A percentile compares a stretch with the other conserved stretches of the same genome.
Conservation (phyloP, 78 protist genomes). For the Chrysochromulina tobinii region DNA sequence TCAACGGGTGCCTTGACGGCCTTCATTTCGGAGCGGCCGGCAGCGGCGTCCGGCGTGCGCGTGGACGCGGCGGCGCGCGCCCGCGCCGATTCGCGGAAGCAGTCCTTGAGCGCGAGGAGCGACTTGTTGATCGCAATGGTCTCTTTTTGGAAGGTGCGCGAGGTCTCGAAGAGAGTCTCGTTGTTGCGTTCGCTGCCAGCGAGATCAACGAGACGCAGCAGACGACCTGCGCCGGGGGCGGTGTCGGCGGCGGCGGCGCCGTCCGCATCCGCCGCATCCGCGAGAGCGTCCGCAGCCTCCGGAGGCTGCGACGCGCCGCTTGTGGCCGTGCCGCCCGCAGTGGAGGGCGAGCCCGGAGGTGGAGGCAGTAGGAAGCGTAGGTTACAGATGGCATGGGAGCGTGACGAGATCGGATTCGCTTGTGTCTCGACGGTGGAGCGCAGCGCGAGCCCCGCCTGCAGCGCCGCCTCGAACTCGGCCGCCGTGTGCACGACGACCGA, state of each 20-base stretch:
- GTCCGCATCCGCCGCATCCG: no score
- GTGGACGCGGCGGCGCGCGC: background rate
- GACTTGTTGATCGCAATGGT: background rate
- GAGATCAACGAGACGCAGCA: conserved; percentile 23
- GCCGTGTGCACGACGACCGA: background rate
- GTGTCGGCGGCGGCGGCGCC: no score
- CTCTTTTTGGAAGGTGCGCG: background rate
- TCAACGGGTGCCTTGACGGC: no score
- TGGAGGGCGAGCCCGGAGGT: no score
- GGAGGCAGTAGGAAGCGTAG: background rate
- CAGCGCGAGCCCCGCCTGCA: background rate
- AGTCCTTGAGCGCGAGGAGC: background rate
- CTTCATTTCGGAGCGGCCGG: no score
- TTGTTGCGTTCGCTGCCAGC: conserved; percentile 25
- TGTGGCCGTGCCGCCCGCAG: no score
- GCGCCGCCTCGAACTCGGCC: background rate
- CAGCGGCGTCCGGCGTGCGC: no score
- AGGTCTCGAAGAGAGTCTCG: background rate
- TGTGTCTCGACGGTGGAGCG: background rate
- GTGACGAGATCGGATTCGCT: background rate
- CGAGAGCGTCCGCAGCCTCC: no score
- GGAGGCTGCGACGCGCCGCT: no score
- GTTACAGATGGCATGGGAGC: background rate
- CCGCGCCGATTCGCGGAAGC: background rate
- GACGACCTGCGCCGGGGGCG: background rate